Evolutionary conservation across 306 rosid species (phyloP), one percentile per base, ranked within the genome.

Genomic region (Arachis stenosperma): DNA sequence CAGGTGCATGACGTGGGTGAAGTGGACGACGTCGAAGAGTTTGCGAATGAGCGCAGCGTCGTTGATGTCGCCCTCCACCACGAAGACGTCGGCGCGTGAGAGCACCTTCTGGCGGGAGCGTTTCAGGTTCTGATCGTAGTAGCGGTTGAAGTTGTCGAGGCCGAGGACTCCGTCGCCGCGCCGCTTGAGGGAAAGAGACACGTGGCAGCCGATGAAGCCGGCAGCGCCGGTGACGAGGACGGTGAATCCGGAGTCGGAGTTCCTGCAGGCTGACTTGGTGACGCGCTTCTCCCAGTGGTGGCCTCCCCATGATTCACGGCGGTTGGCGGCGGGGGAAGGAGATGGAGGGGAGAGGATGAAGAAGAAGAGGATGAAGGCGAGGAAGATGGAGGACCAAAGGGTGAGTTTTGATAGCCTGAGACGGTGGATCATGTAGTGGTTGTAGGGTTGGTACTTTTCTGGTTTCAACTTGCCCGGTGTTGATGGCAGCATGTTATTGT

Each of bases 111-210:
- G 85, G 46, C 96, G 89, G 40, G 85, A 83, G 48, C 85, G 78
- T 66, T 88, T 88, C 14, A 90, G 89, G 29, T 78, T 69, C 2
- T 83, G 88, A n/a, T 88, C 93, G 71, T 90, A 90, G 81, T 90
- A 90, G 72, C 39, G 78, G 65, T 90, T 88, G 81, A 90, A 90
- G 52, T 80, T 90, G 14, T 90, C 96, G 9, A 90, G 70, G 6
- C 92, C 96, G 4, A 90, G 75, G 12, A 90, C 81, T 6, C 89
- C 92, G 10, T 90, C 93, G 3, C 89, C 96, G 2, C 88, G 92
- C 3, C 83, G 89, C 77, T 84, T 90, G 0, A 90, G 78, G 1
- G 92, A 84, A 7, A 90, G 69, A 39, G 96, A 84, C 11, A 86
- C 88, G 48, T 90, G 96, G 9, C 84, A 77, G 0, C 91, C 90